A percentile compares a stretch with the other conserved stretches of the same genome.
Evolutionary conservation across 202 grass and related monocot species (phyloP).

Genomic region (Setaria italica): DNA sequence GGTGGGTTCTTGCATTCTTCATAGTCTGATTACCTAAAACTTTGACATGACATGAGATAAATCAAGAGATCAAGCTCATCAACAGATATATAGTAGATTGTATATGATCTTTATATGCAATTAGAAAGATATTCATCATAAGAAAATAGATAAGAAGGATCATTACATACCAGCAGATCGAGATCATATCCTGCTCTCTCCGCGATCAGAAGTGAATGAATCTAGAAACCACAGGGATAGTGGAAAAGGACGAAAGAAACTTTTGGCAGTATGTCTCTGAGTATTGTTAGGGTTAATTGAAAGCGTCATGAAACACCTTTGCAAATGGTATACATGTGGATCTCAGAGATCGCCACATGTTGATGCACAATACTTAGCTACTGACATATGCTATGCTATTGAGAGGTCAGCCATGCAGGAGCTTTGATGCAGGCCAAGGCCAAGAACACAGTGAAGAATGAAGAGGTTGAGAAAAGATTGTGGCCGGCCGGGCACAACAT

Average conservation of each 20-base stretch:
- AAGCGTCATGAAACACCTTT: conserved; percentile 7
- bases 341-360: neutral
- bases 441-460: conserved; percentile 27
- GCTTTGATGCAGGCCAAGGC: conserved; percentile 1
- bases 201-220: neutral
- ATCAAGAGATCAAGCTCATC: neutral
- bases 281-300: conserved; percentile 13
- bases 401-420: conserved; percentile 5
- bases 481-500: conserved; percentile 40
- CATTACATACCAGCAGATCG: conserved; percentile 33
- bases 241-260: neutral
- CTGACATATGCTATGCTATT: neutral
- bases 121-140: neutral
- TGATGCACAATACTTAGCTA: neutral
- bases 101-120: neutral
- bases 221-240: neutral
- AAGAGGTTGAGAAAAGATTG: neutral
- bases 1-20: neutral
- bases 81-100: neutral
- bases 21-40: neutral
- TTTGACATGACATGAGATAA: neutral
- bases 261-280: neutral
- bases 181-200: neutral
- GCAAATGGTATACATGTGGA: neutral
- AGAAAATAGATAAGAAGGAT: neutral